Base-by-base conservation (phyloP, 208 protist genomes). In the Acanthamoeba culbertsoni region DNA sequence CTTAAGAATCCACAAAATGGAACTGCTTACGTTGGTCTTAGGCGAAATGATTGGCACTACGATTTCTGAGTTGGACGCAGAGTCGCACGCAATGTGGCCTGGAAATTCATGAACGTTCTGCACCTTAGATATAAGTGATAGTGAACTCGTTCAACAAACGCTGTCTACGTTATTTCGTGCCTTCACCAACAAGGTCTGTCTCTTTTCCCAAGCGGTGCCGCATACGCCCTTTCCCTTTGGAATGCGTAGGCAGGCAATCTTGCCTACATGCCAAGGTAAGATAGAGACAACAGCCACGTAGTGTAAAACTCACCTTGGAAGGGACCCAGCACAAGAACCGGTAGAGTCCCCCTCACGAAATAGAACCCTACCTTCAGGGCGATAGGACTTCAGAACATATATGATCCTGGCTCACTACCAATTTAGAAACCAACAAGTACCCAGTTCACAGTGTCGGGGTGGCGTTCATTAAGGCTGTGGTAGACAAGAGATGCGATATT, bases 1-100 rank as follows among this genome's bases (percentile, higher is more conserved):
- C 31, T 63, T n/a, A 8, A 73, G 51, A 42, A 1, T 6, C 23
- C 37, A 82, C 16, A 18, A 82, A 82, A 45, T 1, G 28, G 45
- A 84, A 45, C 40, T 14, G n/a, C 46, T 14, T n/a, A 90, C 82
- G 18, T 65, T 43, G 42, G 82, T 90, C 33, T 1, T 23, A 28
- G 82, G 82, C 7, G 53, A 26, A 37, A 95, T 71, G 26, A 99
- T 96, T 3, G 98, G 98, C 42, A 99, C 95, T 26, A 98, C 98
- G 77, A 98, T 96, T 95, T 99, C 98, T 8, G 98, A 97, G n/a
- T 97, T 92, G 12, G 97, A 98, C 10, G 95, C 95, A 20, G 94
- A 95, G 92, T 98, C 98, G 93, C 98, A 98, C n/a, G 98, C 98
- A 86, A 99, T 99, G 96, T 99, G 98, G 8, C 98, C 98, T n/a